A percentile compares a stretch with the other conserved stretches of the same genome.
These are phyloP conservation scores for Panellus pusillus DNA, from an alignment of 768 basidiomycete genomes.

Conservation along the genomic window DNA sequence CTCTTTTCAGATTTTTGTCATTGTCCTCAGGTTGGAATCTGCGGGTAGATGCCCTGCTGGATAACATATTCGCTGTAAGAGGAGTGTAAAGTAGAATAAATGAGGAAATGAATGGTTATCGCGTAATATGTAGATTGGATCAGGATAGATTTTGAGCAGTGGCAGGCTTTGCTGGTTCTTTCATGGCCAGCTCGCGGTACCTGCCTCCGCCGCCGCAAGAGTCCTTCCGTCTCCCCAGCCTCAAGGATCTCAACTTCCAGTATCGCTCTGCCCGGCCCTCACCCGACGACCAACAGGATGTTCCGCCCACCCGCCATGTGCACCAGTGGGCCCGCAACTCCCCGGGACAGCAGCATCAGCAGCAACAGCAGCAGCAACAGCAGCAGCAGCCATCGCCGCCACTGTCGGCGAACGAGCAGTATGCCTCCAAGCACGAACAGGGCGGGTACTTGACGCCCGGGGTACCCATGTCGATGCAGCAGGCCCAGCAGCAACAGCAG, in stretches of 20 bases:
- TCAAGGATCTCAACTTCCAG: slow-evolving; percentile 71
- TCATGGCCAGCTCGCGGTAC: slow-evolving; percentile 18
- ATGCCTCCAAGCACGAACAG: slow-evolving; percentile 49
- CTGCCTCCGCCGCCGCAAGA: slow-evolving; percentile 40
- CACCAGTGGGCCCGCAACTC: slow-evolving; percentile 34
- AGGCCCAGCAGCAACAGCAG: slow-evolving; percentile 10
- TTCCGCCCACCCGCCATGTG: slow-evolving; percentile 29
- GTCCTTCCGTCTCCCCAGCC: slow-evolving; percentile 63
- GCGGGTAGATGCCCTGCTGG: no score
- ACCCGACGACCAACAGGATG: slow-evolving; percentile 32
- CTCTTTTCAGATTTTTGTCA: no score
- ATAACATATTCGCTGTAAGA: no score
- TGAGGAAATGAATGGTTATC: no score
- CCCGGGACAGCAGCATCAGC: slow-evolving; percentile 44
- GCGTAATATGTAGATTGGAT: no score
- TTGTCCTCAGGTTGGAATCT: no score
- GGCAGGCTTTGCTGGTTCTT: background rate
- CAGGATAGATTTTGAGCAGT: no score
- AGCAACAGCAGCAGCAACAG: slow-evolving; percentile 27
- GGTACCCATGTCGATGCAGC: slow-evolving; percentile 21
- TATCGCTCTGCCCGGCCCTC: slow-evolving; percentile 36
- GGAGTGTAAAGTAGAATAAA: no score
- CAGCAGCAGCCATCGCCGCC: slow-evolving; percentile 53
- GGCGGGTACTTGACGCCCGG: slow-evolving; percentile 47
- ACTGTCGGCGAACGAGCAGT: slow-evolving; percentile 47